Percentiles rank a stretch among this genome's conserved stretches.
These are phyloP conservation scores for Torulaspora microellipsoides DNA, from an alignment of 805 yeast species.

Conservation along the genomic window DNA sequence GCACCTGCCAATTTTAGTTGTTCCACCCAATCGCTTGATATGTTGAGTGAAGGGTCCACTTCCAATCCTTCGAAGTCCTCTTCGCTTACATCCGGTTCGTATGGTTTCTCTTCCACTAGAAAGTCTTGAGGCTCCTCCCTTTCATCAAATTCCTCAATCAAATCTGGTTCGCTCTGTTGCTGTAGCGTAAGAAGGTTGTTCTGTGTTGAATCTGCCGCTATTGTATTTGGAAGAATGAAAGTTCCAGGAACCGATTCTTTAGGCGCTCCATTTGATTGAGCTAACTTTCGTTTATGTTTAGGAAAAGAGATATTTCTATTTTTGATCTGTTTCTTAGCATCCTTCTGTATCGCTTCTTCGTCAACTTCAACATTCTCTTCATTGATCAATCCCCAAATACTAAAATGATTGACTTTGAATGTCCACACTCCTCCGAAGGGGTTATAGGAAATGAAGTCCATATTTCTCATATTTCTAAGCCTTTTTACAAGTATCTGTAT, in stretches of 20 bases:
- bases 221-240: neutral
- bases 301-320: constrained; percentile 5
- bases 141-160: constrained; percentile 19
- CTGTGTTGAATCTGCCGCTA: constrained; percentile 3
- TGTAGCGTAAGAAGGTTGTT: constrained; percentile 9
- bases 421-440: constrained; percentile 72
- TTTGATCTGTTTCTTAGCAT: constrained; percentile 13
- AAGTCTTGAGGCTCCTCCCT: constrained; percentile 19
- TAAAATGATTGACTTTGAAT: constrained; percentile 83
- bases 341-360: constrained; percentile 36
- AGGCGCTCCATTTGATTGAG: constrained; percentile 12
- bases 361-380: constrained; percentile 59
- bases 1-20: constrained; percentile 52
- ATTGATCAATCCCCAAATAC: constrained; percentile 86
- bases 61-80: constrained; percentile 44
- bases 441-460: constrained; percentile 76
- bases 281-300: constrained; percentile 7
- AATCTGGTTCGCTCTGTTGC: constrained; percentile 3
- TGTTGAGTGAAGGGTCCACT: constrained; percentile 43
- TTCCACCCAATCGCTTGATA: constrained; percentile 57
- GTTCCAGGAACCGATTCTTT: constrained; percentile 6
- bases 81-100: constrained; percentile 58
- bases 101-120: constrained; percentile 57
- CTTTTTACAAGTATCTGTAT: constrained; percentile 45
- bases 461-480: constrained; percentile 56